These are phyloP conservation scores for Wickerhamiella brachini DNA, from an alignment of 805 yeast genomes.

Conservation along the genomic window DNA sequence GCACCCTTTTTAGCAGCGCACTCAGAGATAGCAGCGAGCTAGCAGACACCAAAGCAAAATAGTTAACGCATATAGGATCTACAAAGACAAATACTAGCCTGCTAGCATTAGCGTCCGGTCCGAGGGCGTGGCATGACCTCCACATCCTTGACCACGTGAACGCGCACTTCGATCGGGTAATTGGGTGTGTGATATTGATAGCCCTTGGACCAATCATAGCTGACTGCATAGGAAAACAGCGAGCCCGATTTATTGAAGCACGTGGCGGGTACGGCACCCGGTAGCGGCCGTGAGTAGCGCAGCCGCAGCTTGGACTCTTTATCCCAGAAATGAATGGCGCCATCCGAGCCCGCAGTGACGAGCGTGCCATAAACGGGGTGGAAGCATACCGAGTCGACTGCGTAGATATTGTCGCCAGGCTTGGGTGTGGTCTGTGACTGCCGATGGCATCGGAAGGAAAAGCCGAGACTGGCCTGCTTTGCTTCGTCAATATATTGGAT, in stretches of 20 bases:
- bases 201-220: slow-evolving; percentile 91
- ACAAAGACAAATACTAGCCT: not conserved
- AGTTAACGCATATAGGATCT: too few relatives aligned
- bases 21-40: too few relatives aligned
- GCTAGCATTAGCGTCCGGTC: not conserved
- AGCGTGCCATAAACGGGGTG: slow-evolving; percentile 88
- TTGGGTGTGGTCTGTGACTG: slow-evolving; percentile 39
- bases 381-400: slow-evolving; percentile 69
- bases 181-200: slow-evolving; percentile 62
- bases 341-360: slow-evolving; percentile 90
- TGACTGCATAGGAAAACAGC: slow-evolving; percentile 78
- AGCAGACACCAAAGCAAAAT: too few relatives aligned
- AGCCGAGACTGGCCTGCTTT: slow-evolving; percentile 40
- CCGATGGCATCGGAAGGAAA: slow-evolving; percentile 91
- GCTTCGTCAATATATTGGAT: slow-evolving; percentile 76
- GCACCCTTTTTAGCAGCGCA: too few relatives aligned
- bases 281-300: slow-evolving; percentile 51
- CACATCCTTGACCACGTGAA: slow-evolving; percentile 75
- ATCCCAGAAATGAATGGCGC: slow-evolving; percentile 91
- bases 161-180: slow-evolving; percentile 58
- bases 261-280: slow-evolving; percentile 54
- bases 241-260: slow-evolving; percentile 74
- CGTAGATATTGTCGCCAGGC: slow-evolving; percentile 52
- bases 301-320: slow-evolving; percentile 81
- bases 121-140: slow-evolving; percentile 44